Conservation (phyloP, 352 stramenopile species). For the Phytophthora litchii region DNA sequence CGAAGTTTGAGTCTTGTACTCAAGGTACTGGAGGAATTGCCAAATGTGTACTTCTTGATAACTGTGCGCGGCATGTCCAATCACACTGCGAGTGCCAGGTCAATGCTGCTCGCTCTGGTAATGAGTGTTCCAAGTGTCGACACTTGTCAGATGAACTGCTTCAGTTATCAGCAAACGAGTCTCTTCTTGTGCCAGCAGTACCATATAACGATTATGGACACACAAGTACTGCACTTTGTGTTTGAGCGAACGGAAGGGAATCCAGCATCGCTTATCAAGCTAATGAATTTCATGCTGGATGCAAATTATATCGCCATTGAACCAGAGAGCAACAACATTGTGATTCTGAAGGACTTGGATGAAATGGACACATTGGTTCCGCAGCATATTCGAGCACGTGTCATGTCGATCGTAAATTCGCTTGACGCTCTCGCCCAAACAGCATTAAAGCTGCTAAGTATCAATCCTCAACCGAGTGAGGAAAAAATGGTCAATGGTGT, state of each 20-base stretch:
- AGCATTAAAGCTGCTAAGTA: slow-evolving; percentile 69
- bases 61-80: slow-evolving; percentile 47
- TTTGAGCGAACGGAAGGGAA: slow-evolving; percentile 73
- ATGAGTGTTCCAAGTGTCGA: slow-evolving; percentile 34
- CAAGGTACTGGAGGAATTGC: slow-evolving; percentile 59
- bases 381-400: slow-evolving; percentile 69
- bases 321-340: slow-evolving; percentile 46
- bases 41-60: slow-evolving; percentile 63
- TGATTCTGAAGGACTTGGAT: slow-evolving; percentile 73
- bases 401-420: slow-evolving; percentile 71
- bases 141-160: slow-evolving; percentile 49
- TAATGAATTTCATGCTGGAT: slow-evolving; percentile 74
- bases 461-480: slow-evolving; percentile 67
- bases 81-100: slow-evolving; percentile 40
- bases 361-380: slow-evolving; percentile 79
- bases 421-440: slow-evolving; percentile 63
- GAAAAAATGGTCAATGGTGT: slow-evolving; percentile 65
- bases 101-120: slow-evolving; percentile 36
- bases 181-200: slow-evolving; percentile 80
- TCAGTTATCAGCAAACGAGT: slow-evolving; percentile 71
- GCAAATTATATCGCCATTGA: slow-evolving; percentile 72
- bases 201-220: slow-evolving; percentile 85
- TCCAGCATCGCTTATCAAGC: slow-evolving; percentile 64
- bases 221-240: slow-evolving; percentile 76
- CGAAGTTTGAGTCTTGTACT: slow-evolving; percentile 65